A percentile compares a stretch with the other conserved stretches of the same genome.
Conservation (phyloP, 2,329 filamentous ascomycete genomes). For the Paraphoma sp. region DNA sequence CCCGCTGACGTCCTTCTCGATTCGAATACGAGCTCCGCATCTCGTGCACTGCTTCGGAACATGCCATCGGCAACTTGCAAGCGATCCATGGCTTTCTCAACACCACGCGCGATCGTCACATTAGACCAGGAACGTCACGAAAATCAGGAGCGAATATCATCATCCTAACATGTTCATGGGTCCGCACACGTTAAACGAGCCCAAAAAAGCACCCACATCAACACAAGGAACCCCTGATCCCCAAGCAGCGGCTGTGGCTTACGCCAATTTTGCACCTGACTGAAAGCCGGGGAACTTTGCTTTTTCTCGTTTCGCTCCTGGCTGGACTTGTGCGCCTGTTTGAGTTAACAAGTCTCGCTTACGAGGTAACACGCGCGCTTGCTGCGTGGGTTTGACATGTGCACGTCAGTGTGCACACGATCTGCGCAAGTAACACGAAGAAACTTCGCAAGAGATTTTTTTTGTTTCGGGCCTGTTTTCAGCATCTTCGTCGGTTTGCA, state of each 20-base stretch:
- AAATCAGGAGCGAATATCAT: neutral
- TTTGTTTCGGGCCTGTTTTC: neutral
- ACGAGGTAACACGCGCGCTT: neutral
- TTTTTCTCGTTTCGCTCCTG: neutral
- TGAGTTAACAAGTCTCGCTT: slow-evolving; percentile 1
- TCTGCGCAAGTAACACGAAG: neutral
- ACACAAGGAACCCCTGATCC: slow-evolving; percentile 1
- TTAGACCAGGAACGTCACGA: neutral
- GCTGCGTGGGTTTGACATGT: no score
- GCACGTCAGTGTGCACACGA: neutral
- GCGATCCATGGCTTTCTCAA: neutral
- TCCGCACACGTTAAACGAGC: neutral
- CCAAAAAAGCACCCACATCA: slow-evolving; percentile 1
- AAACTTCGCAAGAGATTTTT: neutral
- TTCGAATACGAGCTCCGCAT: neutral
- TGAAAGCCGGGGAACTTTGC: slow-evolving; percentile 1
- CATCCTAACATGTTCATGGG: neutral
- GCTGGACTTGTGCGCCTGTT: slow-evolving; percentile 1
- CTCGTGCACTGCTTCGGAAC: neutral
- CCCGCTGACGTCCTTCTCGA: neutral
- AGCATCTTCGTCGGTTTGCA: neutral
- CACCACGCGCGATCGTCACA: neutral
- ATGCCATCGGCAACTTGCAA: neutral
- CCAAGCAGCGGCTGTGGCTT: slow-evolving; percentile 5
- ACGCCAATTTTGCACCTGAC: slow-evolving; percentile 1